phyloP scores from a whole-genome alignment of 495 filamentous ascomycete species.

The Glarea lozoyensis region DNA sequence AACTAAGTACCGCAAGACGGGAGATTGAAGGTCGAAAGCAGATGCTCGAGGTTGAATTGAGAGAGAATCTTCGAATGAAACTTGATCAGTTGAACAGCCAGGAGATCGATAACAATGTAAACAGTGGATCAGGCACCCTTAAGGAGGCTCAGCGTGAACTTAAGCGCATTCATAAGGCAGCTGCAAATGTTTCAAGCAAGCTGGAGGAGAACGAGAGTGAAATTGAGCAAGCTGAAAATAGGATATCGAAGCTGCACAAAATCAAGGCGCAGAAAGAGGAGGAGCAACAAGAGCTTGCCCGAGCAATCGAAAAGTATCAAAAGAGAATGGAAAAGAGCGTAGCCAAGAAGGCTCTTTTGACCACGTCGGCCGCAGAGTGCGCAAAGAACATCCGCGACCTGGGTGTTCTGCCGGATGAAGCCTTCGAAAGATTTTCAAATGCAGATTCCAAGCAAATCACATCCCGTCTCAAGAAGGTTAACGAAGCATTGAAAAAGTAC shows the following conservation, averaged over 20 bases:
- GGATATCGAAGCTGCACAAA: conserved; percentile 52
- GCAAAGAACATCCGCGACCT: conserved; percentile 84
- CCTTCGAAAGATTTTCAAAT: conserved; percentile 82
- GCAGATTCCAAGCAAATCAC: conserved; percentile 72
- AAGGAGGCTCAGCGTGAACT: conserved; percentile 77
- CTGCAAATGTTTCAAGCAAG: conserved; percentile 54
- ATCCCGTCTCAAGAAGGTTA: conserved; percentile 84
- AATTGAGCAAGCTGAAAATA: conserved; percentile 53
- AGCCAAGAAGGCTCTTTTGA: conserved; percentile 71
- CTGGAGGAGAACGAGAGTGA: conserved; percentile 62
- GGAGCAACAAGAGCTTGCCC: conserved; percentile 64
- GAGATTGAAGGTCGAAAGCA: conserved; percentile 76
- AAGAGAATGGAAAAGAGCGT: conserved; percentile 89
- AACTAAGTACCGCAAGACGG: conserved; percentile 60
- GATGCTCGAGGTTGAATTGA: conserved; percentile 71
- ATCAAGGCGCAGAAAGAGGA: conserved; percentile 57
- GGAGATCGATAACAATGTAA: conserved; percentile 57
- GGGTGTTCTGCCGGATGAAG: conserved; percentile 88
- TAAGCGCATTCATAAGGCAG: conserved; percentile 56
- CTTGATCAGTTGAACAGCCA: conserved; percentile 80
- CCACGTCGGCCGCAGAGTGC: conserved; percentile 67
- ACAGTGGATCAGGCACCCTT: conserved; percentile 54
- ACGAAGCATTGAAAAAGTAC: conserved; percentile 91
- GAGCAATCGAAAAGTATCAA: conserved; percentile 76
- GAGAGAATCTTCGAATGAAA: conserved; percentile 73